Conservation (phyloP, 768 basidiomycete genomes). For the Fomitopsis serialis region DNA sequence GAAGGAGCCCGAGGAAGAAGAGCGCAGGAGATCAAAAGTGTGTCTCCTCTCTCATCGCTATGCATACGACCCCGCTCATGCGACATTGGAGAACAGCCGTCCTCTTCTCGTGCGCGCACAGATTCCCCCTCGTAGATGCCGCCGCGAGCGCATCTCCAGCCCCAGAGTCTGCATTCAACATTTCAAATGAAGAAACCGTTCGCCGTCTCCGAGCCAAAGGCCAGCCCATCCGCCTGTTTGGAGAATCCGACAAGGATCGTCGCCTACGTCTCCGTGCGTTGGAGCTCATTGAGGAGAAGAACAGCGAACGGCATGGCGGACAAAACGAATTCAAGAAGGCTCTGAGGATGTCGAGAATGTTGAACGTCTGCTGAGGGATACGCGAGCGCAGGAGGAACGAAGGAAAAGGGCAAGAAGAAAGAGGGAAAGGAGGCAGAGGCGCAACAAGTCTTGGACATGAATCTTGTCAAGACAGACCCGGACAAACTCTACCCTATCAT, state of each 20-base stretch:
- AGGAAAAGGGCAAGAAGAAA: slow-evolving; percentile 59
- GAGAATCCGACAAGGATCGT: slow-evolving; percentile 92
- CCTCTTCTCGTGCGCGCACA: slow-evolving; percentile 11
- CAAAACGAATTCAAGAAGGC: slow-evolving; percentile 95
- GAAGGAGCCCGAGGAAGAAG: slow-evolving; percentile 19
- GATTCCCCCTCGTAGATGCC: slow-evolving; percentile 20
- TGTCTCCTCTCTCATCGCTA: slow-evolving; percentile 17
- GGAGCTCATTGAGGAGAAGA: slow-evolving; percentile 92
- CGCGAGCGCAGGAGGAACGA: slow-evolving; percentile 30
- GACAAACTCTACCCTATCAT: slow-evolving; percentile 96
- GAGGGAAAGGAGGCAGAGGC: slow-evolving; percentile 35
- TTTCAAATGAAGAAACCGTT: slow-evolving; percentile 89
- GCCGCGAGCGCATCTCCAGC: slow-evolving; percentile 27
- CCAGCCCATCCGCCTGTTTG: slow-evolving; percentile 93
- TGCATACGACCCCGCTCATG: slow-evolving; percentile 3
- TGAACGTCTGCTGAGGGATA: slow-evolving; percentile 59
- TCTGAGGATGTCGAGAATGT: slow-evolving; percentile 79
- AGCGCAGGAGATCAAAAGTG: slow-evolving; percentile 36
- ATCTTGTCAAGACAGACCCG: slow-evolving; percentile 81
- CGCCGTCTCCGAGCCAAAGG: slow-evolving; percentile 86
- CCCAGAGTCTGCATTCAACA: slow-evolving; percentile 65
- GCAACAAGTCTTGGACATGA: slow-evolving; percentile 68
- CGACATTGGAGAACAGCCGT: slow-evolving; percentile 20
- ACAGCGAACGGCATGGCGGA: slow-evolving; percentile 70
- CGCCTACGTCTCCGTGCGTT: slow-evolving; percentile 85